Conservation (phyloP, 768 basidiomycete species). For the Agaricus bisporus region DNA sequence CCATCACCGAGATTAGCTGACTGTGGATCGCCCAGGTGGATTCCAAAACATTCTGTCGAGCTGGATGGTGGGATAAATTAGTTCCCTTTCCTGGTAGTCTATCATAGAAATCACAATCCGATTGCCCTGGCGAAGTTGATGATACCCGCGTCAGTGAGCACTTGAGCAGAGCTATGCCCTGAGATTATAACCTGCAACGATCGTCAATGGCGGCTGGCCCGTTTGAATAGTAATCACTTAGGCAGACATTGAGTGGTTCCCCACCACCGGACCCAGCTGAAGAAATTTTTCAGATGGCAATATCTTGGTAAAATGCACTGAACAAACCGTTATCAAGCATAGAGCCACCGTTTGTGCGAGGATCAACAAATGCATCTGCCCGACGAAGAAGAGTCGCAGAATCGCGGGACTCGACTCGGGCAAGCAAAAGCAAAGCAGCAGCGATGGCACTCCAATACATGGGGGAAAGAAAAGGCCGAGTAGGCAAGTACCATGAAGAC, state of each 20-base stretch:
- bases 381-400: conserved; percentile 13
- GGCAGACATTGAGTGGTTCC: conserved; percentile 71
- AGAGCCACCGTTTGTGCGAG: conserved; percentile 45
- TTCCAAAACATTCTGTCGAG: conserved; percentile 65
- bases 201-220: background rate
- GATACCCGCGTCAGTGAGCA: conserved; percentile 51
- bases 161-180: conserved; percentile 47
- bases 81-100: background rate
- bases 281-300: background rate
- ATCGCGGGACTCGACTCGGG: background rate
- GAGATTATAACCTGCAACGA: conserved; percentile 52
- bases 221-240: conserved; percentile 32
- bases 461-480: background rate
- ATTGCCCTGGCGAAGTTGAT: conserved; percentile 56
- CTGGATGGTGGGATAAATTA: conserved; percentile 1
- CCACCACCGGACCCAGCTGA: conserved; percentile 35
- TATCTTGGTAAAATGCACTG: background rate
- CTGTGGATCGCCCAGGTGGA: conserved; percentile 62
- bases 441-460: background rate
- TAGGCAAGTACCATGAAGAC: background rate
- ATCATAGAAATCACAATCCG: conserved; percentile 40
- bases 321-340: conserved; percentile 53
- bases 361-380: conserved; percentile 34
- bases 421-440: background rate
- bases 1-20: conserved; percentile 78